These are phyloP conservation scores for Biscogniauxia sp. DNA, from an alignment of 2,329 filamentous ascomycete genomes.

Conservation along the genomic window DNA sequence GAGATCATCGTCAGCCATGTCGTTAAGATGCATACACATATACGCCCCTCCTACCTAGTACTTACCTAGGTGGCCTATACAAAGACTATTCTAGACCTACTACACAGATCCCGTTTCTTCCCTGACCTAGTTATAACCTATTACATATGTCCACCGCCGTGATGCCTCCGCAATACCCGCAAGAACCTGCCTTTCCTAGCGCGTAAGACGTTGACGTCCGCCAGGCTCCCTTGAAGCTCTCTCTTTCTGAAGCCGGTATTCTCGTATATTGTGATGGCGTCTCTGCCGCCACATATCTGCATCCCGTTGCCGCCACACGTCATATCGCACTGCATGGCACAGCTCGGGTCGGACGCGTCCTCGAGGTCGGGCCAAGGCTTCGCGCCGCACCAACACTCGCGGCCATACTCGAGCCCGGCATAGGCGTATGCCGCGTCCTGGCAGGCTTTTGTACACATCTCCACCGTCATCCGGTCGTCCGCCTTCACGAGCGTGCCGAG, in stretches of 20 bases:
- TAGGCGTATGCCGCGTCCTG: constrained; percentile 5
- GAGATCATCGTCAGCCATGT: too few relatives aligned
- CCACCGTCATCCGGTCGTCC: constrained; percentile 12
- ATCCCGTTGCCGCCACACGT: constrained; percentile 13
- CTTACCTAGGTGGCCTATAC: too few relatives aligned
- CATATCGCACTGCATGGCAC: constrained; percentile 21
- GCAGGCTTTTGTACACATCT: constrained; percentile 10
- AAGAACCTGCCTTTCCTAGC: background rate
- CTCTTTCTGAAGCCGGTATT: background rate
- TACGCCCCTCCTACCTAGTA: too few relatives aligned
- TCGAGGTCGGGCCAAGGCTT: constrained; percentile 6
- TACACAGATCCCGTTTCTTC: too few relatives aligned
- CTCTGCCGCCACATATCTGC: constrained; percentile 12
- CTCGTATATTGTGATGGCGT: background rate
- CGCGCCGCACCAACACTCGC: constrained; percentile 14
- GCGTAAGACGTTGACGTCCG: background rate
- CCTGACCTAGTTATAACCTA: too few relatives aligned
- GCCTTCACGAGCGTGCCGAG: constrained; percentile 6
- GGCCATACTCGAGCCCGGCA: constrained; percentile 12
- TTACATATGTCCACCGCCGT: too few relatives aligned
- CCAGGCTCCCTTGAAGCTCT: background rate
- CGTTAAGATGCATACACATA: too few relatives aligned
- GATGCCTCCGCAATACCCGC: background rate
- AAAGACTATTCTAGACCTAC: too few relatives aligned
- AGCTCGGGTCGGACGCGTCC: constrained; percentile 16